phyloP scores from a whole-genome alignment of 1,139 yeast species.

The Suhomyces guaymorum region DNA sequence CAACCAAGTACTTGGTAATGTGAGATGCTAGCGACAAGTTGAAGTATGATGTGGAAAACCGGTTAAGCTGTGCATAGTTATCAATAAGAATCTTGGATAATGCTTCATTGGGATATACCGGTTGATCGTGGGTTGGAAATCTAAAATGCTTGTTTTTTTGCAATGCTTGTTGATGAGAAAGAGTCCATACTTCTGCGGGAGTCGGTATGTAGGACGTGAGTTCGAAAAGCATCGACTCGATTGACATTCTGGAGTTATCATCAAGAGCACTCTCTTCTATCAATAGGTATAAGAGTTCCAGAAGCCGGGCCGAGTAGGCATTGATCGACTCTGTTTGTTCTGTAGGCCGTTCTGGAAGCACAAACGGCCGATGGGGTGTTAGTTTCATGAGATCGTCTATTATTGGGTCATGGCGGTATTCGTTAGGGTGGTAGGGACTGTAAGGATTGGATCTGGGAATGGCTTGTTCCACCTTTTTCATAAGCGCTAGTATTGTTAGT shows the following conservation, averaged over 20 bases:
- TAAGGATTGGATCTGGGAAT: constrained; percentile 17
- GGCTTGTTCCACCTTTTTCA: constrained; percentile 15
- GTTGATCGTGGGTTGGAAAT: constrained; percentile 2
- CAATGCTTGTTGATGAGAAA: constrained; percentile 9
- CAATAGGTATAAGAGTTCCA: constrained; percentile 31
- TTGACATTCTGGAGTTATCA: constrained; percentile 31
- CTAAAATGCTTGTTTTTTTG: constrained; percentile 5
- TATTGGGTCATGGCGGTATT: constrained; percentile 27
- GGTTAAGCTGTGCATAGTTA: constrained; percentile 34
- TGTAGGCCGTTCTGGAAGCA: constrained; percentile 3
- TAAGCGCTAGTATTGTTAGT: constrained; percentile 18
- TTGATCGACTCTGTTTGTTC: constrained; percentile 20
- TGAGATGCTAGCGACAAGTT: constrained; percentile 42
- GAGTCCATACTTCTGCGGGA: constrained; percentile 16
- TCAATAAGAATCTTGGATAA: constrained; percentile 43
- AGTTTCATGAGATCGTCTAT: constrained; percentile 34
- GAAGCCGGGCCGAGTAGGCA: constrained; percentile 30
- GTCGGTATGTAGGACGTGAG: constrained; percentile 33
- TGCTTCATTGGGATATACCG: constrained; percentile 37
- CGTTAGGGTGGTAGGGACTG: constrained; percentile 6
- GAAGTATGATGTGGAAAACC: constrained; percentile 36
- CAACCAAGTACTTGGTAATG: constrained; percentile 41
- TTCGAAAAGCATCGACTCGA: constrained; percentile 30
- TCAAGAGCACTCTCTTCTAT: constrained; percentile 31
- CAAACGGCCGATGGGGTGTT: constrained; percentile 27